Evolutionary conservation across 345 rosid genomes (phyloP), one percentile per base, ranked within the genome.

Genomic region (Erodium maritimum): DNA sequence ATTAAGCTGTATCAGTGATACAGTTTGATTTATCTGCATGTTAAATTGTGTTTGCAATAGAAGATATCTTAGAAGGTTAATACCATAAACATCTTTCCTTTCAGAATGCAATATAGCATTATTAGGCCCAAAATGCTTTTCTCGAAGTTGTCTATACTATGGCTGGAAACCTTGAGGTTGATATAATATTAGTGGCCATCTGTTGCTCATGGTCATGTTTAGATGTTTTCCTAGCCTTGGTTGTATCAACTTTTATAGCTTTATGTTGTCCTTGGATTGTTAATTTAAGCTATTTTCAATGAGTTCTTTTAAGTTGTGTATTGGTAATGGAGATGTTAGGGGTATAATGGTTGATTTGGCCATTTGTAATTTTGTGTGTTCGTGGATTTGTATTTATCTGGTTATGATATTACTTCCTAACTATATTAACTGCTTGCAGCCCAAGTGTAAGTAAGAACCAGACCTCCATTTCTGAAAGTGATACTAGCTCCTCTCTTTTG

Each of bases 381-480:
- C 54, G 57, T 17, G 51, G 13, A 46, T 46, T 45, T 25, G 50
- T 54, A 2, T 66, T 55, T 63, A 19, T 48, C 51, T 45, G 23
- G 61, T 8, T 29, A 52, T 20, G 11, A 52, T 54, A 56, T 22
- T 20, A 51, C 54, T 19, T 24, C 21, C 48, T 56, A 69, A 52
- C 20, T 57, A 56, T 65, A 52, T 33, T 54, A 55, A 66, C 61
- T 23, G 45, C 42, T 54, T 71, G 65, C 86, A 89, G 96, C 76
- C 86, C 78, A 67, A 82, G 68, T 73, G 61, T 64, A 50, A 87
- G 73, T 73, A 86, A 80, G 87, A 83, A 75, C 70, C 84, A 82
- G 62, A 71, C 22, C 55, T 74, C 84, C 69, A 75, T 70, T 53
- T 59, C 73, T 16, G 77, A 75, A 69, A 70, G 61, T 57, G 59